Base-by-base conservation (phyloP, 768 basidiomycete species). In the Hemileccinum rubropunctum region DNA sequence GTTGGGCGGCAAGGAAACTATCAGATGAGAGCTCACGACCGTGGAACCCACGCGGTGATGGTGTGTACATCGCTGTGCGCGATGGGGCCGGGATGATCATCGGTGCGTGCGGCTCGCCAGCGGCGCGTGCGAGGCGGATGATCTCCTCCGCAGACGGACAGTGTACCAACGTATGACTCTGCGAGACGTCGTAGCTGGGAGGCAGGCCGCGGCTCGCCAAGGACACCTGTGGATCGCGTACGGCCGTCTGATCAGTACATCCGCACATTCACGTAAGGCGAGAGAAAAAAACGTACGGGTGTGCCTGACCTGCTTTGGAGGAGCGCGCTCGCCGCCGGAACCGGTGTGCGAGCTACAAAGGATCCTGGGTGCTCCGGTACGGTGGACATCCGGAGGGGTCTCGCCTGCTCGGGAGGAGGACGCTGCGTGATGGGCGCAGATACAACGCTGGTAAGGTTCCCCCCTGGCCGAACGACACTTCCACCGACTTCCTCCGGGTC, bases 31-130 rank as follows among this genome's bases (percentile, higher is more conserved):
- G 27, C 1, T 68, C 54, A 20, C 59, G 67, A 6, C 48, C 59
- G 30, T 67, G 63, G 23, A 53, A 47, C 11, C 23, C 20, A 18
- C 37, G 59, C 8, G 56, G 57, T 26, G 56, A 54, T 18, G 54
- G 48, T 13, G 47, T 42, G 27, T 71, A 69, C 10, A 70, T 72
- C 5, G 68, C 71, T 3, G 64, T 66, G 26, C 72, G 68, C 23
- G 71, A 71, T 12, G 28, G 55, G 2, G 63, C 62, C 4, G 74
- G 76, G 54, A 73, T 70, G 28, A 70, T 47, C 63, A 66, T 62
- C 14, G 65, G 61, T 23, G 66, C 67, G 7, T 12, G 6, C 28
- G 28, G 28, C 28, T 30, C 11, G 27, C 27, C 27, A 28, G 27
- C 27, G 11, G 60, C 52, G 9, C 54, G 60, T 15, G 45, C 32